Base-by-base conservation (phyloP, 208 protist genomes). In the Angomonas ambiguus region DNA sequence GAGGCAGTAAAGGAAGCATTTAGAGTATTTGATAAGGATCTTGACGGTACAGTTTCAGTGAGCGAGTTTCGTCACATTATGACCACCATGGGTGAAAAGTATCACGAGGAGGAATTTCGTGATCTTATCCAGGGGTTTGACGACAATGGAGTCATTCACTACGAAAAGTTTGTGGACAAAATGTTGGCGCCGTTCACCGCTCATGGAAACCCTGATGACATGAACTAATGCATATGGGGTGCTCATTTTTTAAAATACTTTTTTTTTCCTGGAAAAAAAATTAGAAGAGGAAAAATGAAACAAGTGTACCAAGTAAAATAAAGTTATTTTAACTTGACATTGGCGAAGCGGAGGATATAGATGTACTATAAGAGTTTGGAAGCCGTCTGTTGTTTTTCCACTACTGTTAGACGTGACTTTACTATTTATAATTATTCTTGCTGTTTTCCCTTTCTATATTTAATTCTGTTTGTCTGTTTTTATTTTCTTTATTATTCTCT, bases 31-130 rank as follows among this genome's bases (percentile, higher is more conserved):
- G 97, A 98, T 73, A 97, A 98, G 42, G 90, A 99, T 72, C 61
- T 88, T 25, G 88, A 98, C 76, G 97, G 97, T 22, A 97, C 83
- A 10, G 96, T 99, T 34, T 96, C 91, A 16, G 91, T 97, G 31
- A 83, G 83, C n/a, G 97, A 99, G 68, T 94, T 99, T 61, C 87
- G 92, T 33, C 94, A 98, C 66, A 96, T 99, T 41, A 98, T 99
- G 92, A 98, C 94, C 1, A 98, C 94, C 18, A 88, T 99, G 76
- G 97, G 97, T 28, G 97, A 99, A 71, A 98, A 98, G 71, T 94
- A 98, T 65, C 87, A 88, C 56, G 94, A 98, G 42, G 94, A 98
- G 34, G 95, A 98, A 57, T 93, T 96, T 49, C 80, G 87, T 41
- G 91, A 96, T 55, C 57, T 98, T 10, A 96, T 98, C 72, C 82